Base-by-base conservation (phyloP, 2,329 filamentous ascomycete species). In the Colletotrichum gloeosporioides region DNA sequence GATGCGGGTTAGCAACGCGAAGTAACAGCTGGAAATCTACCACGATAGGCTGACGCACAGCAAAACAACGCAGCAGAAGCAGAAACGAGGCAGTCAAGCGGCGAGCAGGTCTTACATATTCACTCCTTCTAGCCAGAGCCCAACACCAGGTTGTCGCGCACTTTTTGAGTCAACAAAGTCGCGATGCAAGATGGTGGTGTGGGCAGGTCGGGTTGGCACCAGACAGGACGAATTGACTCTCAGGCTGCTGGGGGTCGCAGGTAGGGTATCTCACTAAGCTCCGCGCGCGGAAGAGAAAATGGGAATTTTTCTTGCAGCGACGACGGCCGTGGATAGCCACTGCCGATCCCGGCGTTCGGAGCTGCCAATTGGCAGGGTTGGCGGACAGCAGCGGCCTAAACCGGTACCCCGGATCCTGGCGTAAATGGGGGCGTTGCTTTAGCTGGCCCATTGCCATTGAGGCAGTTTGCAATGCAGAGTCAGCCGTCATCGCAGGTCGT, bases 1-100 rank as follows among this genome's bases (percentile, higher is more conserved):
- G 77, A 78, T 77, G 78, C 77, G 75, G 73, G 78, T 79, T 77
- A 80, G 78, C 78, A 78, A 72, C 22, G 13, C 68, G 25, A 55
- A 44, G 65, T 64, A 69, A 55, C 25, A 65, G 36, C 7, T 32
- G 31, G 32, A 18, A 25, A 61, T 31, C 59, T 63, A 63, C 62
- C 27, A 32, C 55, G 75, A 39, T 39, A 65, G 29, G 44, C 8
- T 39, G n/a, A 44, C 29, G 49, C 57, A 61, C 70, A 71, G 73
- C 53, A 36, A 27, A 44, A 31, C 49, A 34, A 18, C 16, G 34
- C 27, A 69, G 22, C 53, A 27, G 39, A 53, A 34, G 27, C 29
- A 25, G n/a, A 32, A 34, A 32, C 27, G 36, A 36, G 32, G 22
- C 16, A 53, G 36, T 31, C 13, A 29, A 13, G 18, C 6, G 16